A percentile compares a stretch with the other conserved stretches of the same genome.
Evolutionary conservation across 345 rosid species (phyloP).

Genomic region (Melaleuca quinquenervia): DNA sequence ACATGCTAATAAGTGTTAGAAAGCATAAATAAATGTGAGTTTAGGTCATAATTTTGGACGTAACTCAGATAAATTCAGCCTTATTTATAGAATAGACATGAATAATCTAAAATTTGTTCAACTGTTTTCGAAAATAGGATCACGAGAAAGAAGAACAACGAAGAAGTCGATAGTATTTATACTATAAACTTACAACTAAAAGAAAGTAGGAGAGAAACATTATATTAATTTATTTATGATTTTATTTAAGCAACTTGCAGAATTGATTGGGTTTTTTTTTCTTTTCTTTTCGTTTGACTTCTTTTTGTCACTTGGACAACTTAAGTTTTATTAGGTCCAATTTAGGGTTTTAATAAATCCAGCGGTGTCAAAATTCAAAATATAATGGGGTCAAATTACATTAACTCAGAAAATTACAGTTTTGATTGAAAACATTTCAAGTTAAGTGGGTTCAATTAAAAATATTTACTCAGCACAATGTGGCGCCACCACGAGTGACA

Average conservation of each 20-base stretch:
- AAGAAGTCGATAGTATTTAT: background rate
- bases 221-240: background rate
- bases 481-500: background rate
- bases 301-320: background rate
- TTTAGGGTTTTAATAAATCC: background rate
- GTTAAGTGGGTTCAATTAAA: background rate
- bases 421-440: background rate
- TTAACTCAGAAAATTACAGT: background rate
- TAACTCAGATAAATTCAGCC: too few species aligned
- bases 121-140: background rate
- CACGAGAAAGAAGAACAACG: background rate
- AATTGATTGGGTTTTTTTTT: background rate
- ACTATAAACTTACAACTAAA: background rate
- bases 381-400: background rate
- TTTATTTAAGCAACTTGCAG: background rate
- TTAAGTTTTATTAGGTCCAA: background rate
- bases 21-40: background rate
- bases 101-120: too few species aligned
- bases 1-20: background rate
- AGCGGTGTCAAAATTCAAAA: background rate
- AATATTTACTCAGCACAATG: background rate
- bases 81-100: too few species aligned
- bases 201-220: background rate
- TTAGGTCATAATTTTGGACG: background rate
- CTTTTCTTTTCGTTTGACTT: background rate